Evolutionary conservation across 2,329 filamentous ascomycete genomes (phyloP).

Genomic region (Thelonectria discophora): DNA sequence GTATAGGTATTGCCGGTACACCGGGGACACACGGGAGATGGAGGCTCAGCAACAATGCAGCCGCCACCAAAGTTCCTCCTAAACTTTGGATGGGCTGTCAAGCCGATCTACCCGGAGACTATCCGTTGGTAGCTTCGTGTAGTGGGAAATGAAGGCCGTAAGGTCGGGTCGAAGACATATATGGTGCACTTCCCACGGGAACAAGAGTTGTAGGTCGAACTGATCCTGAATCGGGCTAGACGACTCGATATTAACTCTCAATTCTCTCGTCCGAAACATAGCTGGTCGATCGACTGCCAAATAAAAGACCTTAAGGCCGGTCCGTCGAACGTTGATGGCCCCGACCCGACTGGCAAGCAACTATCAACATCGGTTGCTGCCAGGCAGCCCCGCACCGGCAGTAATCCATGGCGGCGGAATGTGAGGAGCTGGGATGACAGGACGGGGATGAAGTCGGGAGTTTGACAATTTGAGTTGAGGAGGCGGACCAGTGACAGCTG

Average conservation of each 20-base stretch:
- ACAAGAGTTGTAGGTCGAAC: background rate
- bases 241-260: background rate
- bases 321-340: background rate
- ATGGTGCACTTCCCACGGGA: background rate
- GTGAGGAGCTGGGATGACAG: background rate
- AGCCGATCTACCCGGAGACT: background rate
- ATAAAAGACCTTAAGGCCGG: background rate
- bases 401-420: constrained; percentile 1
- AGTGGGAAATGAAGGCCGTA: too few species aligned
- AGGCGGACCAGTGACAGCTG: background rate
- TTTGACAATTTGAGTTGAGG: background rate
- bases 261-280: background rate
- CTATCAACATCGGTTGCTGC: background rate
- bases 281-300: background rate
- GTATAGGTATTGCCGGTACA: too few species aligned
- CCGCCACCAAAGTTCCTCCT: background rate
- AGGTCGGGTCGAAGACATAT: too few species aligned
- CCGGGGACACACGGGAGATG: background rate
- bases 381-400: background rate
- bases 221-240: background rate
- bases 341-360: background rate
- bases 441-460: background rate
- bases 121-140: too few species aligned
- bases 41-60: background rate
- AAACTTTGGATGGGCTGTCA: background rate